Percentiles rank a stretch among this genome's conserved stretches.
Conservation (phyloP, 176 grass and related monocot genomes). For the Hordeum marinum region DNA sequence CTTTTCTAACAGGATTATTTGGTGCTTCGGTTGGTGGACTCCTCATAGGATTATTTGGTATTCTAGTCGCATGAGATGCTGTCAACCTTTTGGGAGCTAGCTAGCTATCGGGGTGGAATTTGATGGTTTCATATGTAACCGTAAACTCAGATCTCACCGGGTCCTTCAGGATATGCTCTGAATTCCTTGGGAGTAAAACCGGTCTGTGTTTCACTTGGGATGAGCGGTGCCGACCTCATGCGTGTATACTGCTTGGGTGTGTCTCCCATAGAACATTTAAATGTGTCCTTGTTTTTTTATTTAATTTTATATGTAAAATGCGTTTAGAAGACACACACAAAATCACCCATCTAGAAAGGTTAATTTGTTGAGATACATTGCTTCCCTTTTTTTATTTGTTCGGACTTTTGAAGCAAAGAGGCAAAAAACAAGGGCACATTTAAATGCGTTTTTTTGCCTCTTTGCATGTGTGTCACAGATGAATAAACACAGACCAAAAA, state of each 20-base stretch:
- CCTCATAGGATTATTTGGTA: neutral
- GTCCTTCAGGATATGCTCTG: neutral
- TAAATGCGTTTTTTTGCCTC: no score
- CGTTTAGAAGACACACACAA: neutral
- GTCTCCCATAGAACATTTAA: neutral
- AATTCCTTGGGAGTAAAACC: conserved; percentile 12
- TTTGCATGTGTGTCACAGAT: no score
- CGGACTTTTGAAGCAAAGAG: no score
- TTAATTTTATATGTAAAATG: neutral
- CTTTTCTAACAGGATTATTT: neutral
- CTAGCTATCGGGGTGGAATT: neutral
- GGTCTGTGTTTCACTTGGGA: conserved; percentile 17
- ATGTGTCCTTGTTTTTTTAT: no score
- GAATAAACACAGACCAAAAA: no score
- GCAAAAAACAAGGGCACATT: no score
- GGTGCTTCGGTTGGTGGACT: conserved; percentile 1
- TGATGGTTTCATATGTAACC: conserved; percentile 10
- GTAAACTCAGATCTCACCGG: conserved; percentile 8
- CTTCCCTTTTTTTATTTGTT: no score
- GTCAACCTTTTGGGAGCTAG: conserved; percentile 7
- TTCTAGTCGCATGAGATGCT: conserved; percentile 9
- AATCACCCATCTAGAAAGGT: no score
- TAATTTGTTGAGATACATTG: no score
- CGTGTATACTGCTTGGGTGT: neutral
- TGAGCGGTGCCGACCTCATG: neutral